Conservation (phyloP, 768 basidiomycete genomes). For the Collybia sp. region DNA sequence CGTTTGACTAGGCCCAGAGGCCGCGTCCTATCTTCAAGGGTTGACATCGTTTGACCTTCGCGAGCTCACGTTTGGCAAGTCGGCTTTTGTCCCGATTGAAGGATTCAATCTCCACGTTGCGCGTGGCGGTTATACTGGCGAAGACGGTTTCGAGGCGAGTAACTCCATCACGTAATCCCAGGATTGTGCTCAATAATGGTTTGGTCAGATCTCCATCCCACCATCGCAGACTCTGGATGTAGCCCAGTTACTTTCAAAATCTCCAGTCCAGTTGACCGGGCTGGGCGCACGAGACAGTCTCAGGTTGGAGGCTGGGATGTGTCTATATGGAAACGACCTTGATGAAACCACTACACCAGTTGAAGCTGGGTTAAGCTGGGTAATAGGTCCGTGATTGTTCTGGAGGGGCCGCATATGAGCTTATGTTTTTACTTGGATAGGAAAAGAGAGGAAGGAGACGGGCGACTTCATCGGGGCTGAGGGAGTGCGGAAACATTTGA, state of each 20-base stretch:
- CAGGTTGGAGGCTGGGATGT: slow-evolving; percentile 96
- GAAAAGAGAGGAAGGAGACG: slow-evolving; percentile 73
- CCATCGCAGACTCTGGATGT: slow-evolving; percentile 71
- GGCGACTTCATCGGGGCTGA: slow-evolving; percentile 80
- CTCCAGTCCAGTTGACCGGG: slow-evolving; percentile 78
- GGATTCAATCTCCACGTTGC: slow-evolving; percentile 83
- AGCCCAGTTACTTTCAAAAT: slow-evolving; percentile 57
- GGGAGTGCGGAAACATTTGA: slow-evolving; percentile 68
- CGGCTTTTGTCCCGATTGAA: slow-evolving; percentile 75
- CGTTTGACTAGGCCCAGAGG: slow-evolving; percentile 60
- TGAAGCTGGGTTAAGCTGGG: slow-evolving; percentile 90
- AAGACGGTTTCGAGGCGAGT: slow-evolving; percentile 92
- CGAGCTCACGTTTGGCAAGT: slow-evolving; percentile 78
- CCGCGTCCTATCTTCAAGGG: slow-evolving; percentile 74
- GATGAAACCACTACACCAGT: slow-evolving; percentile 84
- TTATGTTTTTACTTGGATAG: slow-evolving; percentile 28
- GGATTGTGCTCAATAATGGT: not conserved
- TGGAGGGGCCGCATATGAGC: not conserved
- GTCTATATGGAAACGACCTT: slow-evolving; percentile 91
- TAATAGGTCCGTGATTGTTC: slow-evolving; percentile 63
- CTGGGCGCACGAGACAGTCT: slow-evolving; percentile 91
- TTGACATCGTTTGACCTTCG: slow-evolving; percentile 73
- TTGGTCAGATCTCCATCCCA: slow-evolving; percentile 77
- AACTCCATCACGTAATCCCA: not conserved
- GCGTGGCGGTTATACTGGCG: slow-evolving; percentile 95